These are phyloP conservation scores for Globisporangium alternatum DNA, from an alignment of 352 stramenopile genomes.

Conservation along the genomic window DNA sequence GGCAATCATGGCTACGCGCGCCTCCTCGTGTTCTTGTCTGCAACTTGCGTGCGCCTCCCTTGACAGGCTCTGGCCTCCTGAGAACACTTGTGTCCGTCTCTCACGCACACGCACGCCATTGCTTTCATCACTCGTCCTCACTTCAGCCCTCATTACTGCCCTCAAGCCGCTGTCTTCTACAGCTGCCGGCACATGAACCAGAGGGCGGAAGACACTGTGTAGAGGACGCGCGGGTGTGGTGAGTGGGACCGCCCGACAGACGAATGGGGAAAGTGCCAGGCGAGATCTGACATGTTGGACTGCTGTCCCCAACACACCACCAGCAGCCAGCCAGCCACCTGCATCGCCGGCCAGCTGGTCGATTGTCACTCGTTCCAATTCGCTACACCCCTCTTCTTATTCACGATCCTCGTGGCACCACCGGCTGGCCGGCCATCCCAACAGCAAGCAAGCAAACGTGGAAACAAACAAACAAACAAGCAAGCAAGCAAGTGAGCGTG, in stretches of 20 bases:
- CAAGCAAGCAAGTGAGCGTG: neutral
- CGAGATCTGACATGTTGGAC: neutral
- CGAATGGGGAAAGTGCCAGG: neutral
- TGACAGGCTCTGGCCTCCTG: constrained; percentile 13
- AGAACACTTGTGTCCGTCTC: constrained; percentile 5
- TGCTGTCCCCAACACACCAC: neutral
- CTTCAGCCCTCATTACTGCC: neutral
- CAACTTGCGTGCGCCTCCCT: neutral
- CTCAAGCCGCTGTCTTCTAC: neutral
- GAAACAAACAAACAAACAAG: neutral
- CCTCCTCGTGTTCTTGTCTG: neutral
- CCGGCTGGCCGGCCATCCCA: neutral
- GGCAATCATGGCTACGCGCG: neutral
- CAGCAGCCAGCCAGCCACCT: neutral
- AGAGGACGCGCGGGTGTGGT: neutral
- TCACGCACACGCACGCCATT: neutral
- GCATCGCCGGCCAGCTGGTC: neutral
- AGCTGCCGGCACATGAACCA: neutral
- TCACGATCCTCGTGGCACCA: constrained; percentile 8
- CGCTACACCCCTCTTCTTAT: neutral
- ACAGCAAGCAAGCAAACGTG: neutral
- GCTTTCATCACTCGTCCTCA: constrained; percentile 3
- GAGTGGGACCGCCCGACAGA: neutral
- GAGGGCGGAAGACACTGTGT: neutral
- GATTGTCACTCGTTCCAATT: neutral